Evolutionary conservation across 352 stramenopile genomes (phyloP), one percentile per base, ranked within the genome.

Genomic region (Phytophthora tubulina): DNA sequence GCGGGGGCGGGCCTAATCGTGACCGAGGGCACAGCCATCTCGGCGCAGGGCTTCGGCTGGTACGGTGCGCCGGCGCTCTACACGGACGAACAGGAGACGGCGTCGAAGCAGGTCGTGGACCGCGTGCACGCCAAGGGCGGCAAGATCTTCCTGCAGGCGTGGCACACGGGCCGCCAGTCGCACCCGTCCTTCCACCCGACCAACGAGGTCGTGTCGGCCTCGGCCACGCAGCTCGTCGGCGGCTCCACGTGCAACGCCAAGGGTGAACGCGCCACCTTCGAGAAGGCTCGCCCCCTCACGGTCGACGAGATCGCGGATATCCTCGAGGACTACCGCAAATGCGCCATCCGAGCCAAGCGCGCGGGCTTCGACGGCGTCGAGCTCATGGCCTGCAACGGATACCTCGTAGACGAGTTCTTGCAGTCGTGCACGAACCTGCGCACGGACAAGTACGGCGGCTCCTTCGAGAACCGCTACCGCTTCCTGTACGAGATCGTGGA

Each of bases 401-500:
- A 68, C 11, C 15, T 68, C 7, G 52, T 68, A 1, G 61, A 68
- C 21, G 33, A 68, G 61, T 68, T 68, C 50, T 7, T 68, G 38
- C 61, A 68, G 49, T 68, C 61, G 11, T 36, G n/a, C 4, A 62
- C 61, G 32, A 68, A 62, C 17, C 30, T 53, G 17, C 61, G 61
- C 27, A 62, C 61, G 14, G 61, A 68, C 50, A 60, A 68, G 31
- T 68, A 68, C 42, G 49, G 61, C 21, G 49, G 61, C 17, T 68
- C 61, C 3, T 62, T 68, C n/a, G 50, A 68, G 31, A 62, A 68
- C n/a, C 50, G 61, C 61, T 61, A 61, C 17, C 61, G 61, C 10
- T 48, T 68, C 27, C 32, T 68, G 3, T 39, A 54, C 15, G 58
- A 66, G 27, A 33, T 66, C 35, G 33, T 66, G 5, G 46, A 58